Base-by-base conservation (phyloP, 106 monocot species). In the Apostasia ramifera region DNA sequence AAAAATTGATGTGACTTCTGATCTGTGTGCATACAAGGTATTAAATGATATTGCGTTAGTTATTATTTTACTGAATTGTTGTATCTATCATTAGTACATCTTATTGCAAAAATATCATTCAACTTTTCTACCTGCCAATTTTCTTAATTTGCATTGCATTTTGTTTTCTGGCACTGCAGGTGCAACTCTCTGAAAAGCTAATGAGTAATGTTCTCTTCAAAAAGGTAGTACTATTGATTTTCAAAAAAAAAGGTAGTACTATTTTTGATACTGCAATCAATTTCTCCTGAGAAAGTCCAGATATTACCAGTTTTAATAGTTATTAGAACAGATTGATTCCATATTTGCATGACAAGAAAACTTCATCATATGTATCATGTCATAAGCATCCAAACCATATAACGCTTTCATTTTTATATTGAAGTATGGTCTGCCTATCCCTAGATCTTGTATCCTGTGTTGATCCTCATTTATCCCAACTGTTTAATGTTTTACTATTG, bases 11-110 rank as follows among this genome's bases (percentile, higher is more conserved):
- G 97, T 89, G 8, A 97, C 97, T 55, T 97, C 97, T 77, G 92
- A 92, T 84, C 74, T 97, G 56, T 89, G 89, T 74, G 97, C 97
- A 52, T 97, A 92, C 70, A 97, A 97, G 87, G 95, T 95, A 86
- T 48, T 52, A 3, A 60, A 8, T 55, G 50, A 14, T n/a, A 71
- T 13, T 53, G 37, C 39, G 53, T 5, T 8, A 47, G 15, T 44
- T 46, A 37, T 65, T 46, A 46, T 13, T 64, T 47, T 64, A 8
- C 5, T 15, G 15, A 48, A 49, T 15, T 4, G 43, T 43, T 40
- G 10, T 62, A 9, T 41, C 12, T 62, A 62, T 6, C 26, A 26
- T 26, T 43, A 40, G 8, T 37, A 39, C 8, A 59, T 59, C 8
- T 10, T 38, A 62, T 44, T 44, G 13, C 13, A 62, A 44, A 44